phyloP scores from a whole-genome alignment of 352 stramenopile genomes.

The Phytophthora pinifolia region DNA sequence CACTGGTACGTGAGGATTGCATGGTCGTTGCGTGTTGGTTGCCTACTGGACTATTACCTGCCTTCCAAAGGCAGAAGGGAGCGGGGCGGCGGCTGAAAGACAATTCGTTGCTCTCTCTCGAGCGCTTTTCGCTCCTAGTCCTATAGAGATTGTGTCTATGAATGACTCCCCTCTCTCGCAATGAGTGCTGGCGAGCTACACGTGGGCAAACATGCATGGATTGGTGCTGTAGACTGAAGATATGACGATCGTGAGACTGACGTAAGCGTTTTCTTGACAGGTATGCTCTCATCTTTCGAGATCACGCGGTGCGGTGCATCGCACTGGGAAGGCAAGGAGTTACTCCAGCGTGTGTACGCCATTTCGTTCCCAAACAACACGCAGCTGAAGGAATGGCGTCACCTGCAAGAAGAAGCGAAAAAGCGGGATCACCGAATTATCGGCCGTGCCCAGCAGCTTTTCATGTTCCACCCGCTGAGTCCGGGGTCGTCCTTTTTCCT shows the following conservation, averaged over 20 bases:
- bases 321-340: conserved; percentile 90
- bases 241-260: conserved; percentile 4
- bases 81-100: conserved; percentile 72
- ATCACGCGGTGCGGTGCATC: conserved; percentile 94
- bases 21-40: conserved; percentile 5
- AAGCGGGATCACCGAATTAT: conserved; percentile 96
- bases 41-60: conserved; percentile 52
- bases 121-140: conserved; percentile 23
- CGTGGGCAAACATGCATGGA: conserved; percentile 60
- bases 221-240: conserved; percentile 2
- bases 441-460: conserved; percentile 95
- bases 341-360: conserved; percentile 97
- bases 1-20: conserved; percentile 68
- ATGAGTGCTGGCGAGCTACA: conserved; percentile 81
- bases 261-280: conserved; percentile 29
- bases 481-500: conserved; percentile 98
- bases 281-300: conserved; percentile 93
- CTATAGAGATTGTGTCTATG: conserved; percentile 51
- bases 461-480: conserved; percentile 94
- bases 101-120: conserved; percentile 11
- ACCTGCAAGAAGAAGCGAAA: conserved; percentile 94
- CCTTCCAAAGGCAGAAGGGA: conserved; percentile 78
- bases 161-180: conserved; percentile 80
- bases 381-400: conserved; percentile 87
- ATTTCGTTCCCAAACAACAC: conserved; percentile 93